phyloP scores from a whole-genome alignment of 805 yeast genomes.

The Clavispora fructus region DNA sequence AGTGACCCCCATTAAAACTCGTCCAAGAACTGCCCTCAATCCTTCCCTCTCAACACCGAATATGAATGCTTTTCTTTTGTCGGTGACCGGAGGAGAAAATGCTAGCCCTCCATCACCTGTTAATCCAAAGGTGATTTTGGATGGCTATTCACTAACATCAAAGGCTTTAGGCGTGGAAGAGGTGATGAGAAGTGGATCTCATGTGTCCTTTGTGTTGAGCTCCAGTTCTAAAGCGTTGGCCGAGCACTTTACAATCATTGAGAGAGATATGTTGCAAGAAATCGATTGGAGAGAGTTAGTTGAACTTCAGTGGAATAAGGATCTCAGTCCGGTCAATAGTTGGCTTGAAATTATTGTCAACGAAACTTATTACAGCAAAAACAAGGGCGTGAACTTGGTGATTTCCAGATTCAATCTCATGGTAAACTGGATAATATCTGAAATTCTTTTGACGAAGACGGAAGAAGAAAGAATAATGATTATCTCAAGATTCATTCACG shows the following conservation, averaged over 20 bases:
- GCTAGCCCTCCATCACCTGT: constrained; percentile 7
- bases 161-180: constrained; percentile 34
- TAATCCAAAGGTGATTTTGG: constrained; percentile 30
- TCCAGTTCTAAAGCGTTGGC: constrained; percentile 65
- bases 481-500: constrained; percentile 80
- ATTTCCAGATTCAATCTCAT: constrained; percentile 82
- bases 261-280: constrained; percentile 74
- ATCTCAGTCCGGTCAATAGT: constrained; percentile 63
- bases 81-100: constrained; percentile 8
- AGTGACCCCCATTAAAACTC: constrained; percentile 24
- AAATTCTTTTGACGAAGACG: constrained; percentile 65
- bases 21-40: constrained; percentile 4
- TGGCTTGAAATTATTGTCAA: constrained; percentile 77
- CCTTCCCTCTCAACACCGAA: constrained; percentile 12
- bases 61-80: constrained; percentile 5
- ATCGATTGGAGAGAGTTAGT: constrained; percentile 90
- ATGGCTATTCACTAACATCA: constrained; percentile 26
- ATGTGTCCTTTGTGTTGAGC: constrained; percentile 77
- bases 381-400: constrained; percentile 76
- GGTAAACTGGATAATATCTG: constrained; percentile 90
- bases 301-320: constrained; percentile 67
- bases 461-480: constrained; percentile 58
- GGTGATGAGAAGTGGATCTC: constrained; percentile 45
- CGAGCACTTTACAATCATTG: constrained; percentile 80
- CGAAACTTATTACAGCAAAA: constrained; percentile 38